Conservation (phyloP, 805 yeast genomes). For the Hanseniaspora vineae region DNA sequence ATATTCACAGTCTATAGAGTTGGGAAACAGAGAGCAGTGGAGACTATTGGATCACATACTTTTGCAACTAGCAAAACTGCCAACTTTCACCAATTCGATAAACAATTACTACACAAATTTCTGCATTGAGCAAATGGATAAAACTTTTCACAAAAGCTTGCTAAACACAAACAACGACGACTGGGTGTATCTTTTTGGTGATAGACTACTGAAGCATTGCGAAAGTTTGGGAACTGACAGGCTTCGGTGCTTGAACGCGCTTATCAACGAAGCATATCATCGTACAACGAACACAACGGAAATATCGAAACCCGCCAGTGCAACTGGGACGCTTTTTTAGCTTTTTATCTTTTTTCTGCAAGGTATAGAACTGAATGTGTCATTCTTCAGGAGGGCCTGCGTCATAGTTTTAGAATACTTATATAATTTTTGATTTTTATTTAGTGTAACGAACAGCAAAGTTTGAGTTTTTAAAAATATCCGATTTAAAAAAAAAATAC, state of each 20-base stretch:
- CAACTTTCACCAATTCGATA: constrained; percentile 21
- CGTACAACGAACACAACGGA: not conserved
- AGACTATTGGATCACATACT: constrained; percentile 20
- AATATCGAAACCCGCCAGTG: not conserved
- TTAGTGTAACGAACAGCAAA: too few relatives aligned
- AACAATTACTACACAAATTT: constrained; percentile 25
- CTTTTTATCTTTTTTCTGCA: too few relatives aligned
- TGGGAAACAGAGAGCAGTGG: constrained; percentile 5
- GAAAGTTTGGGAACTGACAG: not conserved
- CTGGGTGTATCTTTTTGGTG: not conserved
- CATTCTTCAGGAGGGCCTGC: too few relatives aligned
- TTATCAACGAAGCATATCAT: not conserved
- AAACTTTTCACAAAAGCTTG: constrained; percentile 14
- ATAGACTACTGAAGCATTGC: not conserved
- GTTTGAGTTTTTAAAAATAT: too few relatives aligned
- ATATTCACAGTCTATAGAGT: constrained; percentile 7
- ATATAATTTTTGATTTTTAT: too few relatives aligned
- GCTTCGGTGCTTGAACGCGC: not conserved
- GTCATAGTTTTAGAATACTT: too few relatives aligned
- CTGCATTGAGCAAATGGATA: constrained; percentile 23
- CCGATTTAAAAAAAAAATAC: too few relatives aligned
- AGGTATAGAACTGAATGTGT: too few relatives aligned
- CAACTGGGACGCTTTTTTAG: too few relatives aligned
- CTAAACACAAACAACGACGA: not conserved
- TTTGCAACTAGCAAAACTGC: constrained; percentile 17